Base-by-base conservation (phyloP, 257 asterid genomes). In the Solanum peruvianum region DNA sequence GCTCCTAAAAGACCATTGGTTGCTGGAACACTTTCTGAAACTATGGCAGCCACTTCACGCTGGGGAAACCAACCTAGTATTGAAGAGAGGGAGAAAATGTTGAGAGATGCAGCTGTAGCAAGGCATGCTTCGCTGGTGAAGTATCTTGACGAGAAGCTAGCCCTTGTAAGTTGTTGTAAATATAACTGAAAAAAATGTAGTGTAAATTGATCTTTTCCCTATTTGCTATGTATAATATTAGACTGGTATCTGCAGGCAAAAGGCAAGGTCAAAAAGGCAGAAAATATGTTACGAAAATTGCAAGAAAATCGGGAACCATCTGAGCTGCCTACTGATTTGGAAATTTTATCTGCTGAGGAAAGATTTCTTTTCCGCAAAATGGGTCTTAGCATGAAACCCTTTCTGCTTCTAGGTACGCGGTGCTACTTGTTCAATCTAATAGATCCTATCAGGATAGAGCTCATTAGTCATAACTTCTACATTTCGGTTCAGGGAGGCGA, bases 21-120 rank as follows among this genome's bases (percentile, higher is more conserved):
- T 92, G 99, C 99, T 31, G 99, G 99, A 62, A 97, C 99, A 72
- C 97, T 97, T 87, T 90, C 96, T n/a, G 98, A 95, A 92, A 95
- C 98, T 10, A 62, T 93, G 88, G 98, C 98, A 70, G 99, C 99
- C 86, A 94, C 95, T 71, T 89, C 96, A 69, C 92, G 91, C 29
- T 97, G 99, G 99, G 94, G 91, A 69, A 92, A 86, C 90, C 88
- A 90, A 83, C 92, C 93, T 18, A 88, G 87, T 88, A 83, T 66
- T 89, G 90, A 91, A 75, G 98, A 95, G 81, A 69, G 88, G 62
- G 93, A 94, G 93, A 92, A 94, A 91, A 95, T 92, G 97, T 93
- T 81, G 98, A 95, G 88, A 88, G 99, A 97, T 66, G 85, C 87
- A 62, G 96, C 94, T 84, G 70, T 90, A 82, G 93, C 92, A 75